Base-by-base conservation (phyloP, 1,139 yeast species). In the Ashbya aceris region DNA sequence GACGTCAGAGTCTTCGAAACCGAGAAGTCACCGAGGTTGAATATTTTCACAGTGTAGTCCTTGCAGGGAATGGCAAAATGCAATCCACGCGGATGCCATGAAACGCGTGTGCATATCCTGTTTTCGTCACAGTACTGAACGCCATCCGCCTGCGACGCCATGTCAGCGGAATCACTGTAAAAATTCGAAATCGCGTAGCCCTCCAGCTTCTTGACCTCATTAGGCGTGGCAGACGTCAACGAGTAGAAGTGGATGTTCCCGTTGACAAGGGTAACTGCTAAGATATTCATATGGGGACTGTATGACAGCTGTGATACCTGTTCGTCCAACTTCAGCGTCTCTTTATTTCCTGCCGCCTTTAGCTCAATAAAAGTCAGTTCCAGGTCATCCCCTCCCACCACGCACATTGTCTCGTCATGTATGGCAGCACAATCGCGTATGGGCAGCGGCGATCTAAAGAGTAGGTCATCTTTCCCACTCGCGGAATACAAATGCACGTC, bases 361-460 rank as follows among this genome's bases (percentile, higher is more conserved):
- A 74, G 53, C 47, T 76, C 79, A 3, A 83, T 65, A 1, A 85
- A 54, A 8, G 70, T 68, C 43, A 83, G 67, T 47, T 77, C 76
- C 41, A 74, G 71, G 48, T 83, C 93, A 54, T 85, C 93, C 41
- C 95, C 93, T 27, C 86, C 91, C 43, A 79, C 72, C 1, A 84
- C 75, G 2, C 77, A 66, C 64, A 83, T 71, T 40, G 74, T 70
- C 0, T 89, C 95, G 46, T 78, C 83, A 46, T 82, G 83, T 36
- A 84, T 76, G 58, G 83, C 77, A 12, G 66, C 66, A 4, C 79
- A 69, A 47, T 77, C 83, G 49, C 93, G 70, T 32, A 87, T 60
- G 0, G 95, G 83, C 34, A 84, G 65, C 14, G 83, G 72, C 17
- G 53, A 51, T 32, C 62, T 49, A 8, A 51, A 49, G 37, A 59